phyloP scores from a whole-genome alignment of 2,329 filamentous ascomycete genomes.

The Neofusicoccum sp. region DNA sequence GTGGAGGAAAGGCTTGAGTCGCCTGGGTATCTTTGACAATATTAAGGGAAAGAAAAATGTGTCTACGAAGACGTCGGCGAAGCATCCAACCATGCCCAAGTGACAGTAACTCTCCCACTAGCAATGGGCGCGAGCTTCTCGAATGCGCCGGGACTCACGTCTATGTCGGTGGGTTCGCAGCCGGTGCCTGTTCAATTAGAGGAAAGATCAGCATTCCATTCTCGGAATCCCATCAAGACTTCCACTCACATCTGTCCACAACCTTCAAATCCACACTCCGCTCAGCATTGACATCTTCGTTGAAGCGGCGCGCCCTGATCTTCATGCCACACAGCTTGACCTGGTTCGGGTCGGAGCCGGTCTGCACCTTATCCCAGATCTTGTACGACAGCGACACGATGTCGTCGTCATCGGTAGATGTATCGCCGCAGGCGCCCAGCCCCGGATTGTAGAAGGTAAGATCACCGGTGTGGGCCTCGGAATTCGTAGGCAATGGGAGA shows the following conservation, averaged over 20 bases:
- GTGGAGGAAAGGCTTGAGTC: background rate
- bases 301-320: slow-evolving; percentile 59
- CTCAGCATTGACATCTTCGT: slow-evolving; percentile 45
- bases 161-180: slow-evolving; percentile 49
- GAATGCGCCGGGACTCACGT: slow-evolving; percentile 51
- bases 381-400: slow-evolving; percentile 66
- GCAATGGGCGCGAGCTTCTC: slow-evolving; percentile 46
- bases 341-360: slow-evolving; percentile 52
- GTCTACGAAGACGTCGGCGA: background rate
- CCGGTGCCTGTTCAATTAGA: slow-evolving; percentile 39
- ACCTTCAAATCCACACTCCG: slow-evolving; percentile 61
- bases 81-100: slow-evolving; percentile 50
- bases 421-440: slow-evolving; percentile 68
- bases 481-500: slow-evolving; percentile 8
- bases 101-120: slow-evolving; percentile 47
- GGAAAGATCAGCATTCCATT: slow-evolving; percentile 21
- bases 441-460: slow-evolving; percentile 67
- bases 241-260: slow-evolving; percentile 61
- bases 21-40: slow-evolving; percentile 1
- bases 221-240: background rate
- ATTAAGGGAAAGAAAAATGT: background rate
- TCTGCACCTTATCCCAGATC: slow-evolving; percentile 61
- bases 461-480: slow-evolving; percentile 50
- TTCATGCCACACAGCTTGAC: slow-evolving; percentile 67
- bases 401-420: slow-evolving; percentile 53